Conservation (phyloP, 2,329 filamentous ascomycete genomes). For the Hymenoscyphus fraxineus region DNA sequence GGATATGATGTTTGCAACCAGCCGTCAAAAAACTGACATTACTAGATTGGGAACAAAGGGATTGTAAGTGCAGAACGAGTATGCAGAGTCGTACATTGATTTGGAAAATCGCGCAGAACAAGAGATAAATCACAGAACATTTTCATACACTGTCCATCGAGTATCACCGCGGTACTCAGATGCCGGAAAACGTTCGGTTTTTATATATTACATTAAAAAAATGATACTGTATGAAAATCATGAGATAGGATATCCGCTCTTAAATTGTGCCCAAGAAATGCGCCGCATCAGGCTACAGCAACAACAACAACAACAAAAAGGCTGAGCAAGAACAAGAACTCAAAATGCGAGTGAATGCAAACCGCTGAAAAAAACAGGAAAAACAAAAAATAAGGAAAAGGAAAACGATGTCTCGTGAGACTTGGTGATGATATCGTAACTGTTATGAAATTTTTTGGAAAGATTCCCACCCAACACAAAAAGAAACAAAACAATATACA, state of each 20-base stretch:
- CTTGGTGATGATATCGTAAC: not conserved
- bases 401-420: not conserved
- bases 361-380: not conserved
- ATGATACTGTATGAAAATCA: conserved; percentile 1
- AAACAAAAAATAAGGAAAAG: not conserved
- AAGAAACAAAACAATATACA: not conserved
- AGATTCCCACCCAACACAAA: not conserved
- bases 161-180: not conserved
- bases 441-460: not conserved
- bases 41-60: not conserved
- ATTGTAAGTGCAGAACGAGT: not conserved
- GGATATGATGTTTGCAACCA: not conserved
- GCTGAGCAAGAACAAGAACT: not conserved
- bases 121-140: no score
- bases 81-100: no score
- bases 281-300: not conserved
- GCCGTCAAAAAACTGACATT: not conserved
- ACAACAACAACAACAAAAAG: not conserved
- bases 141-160: not conserved
- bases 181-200: not conserved
- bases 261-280: not conserved
- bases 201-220: conserved; percentile 1
- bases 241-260: not conserved
- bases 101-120: no score
- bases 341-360: not conserved